Evolutionary conservation across 1,139 yeast species (phyloP), one percentile per base, ranked within the genome.

Genomic region (Geotrichum klebahnii): DNA sequence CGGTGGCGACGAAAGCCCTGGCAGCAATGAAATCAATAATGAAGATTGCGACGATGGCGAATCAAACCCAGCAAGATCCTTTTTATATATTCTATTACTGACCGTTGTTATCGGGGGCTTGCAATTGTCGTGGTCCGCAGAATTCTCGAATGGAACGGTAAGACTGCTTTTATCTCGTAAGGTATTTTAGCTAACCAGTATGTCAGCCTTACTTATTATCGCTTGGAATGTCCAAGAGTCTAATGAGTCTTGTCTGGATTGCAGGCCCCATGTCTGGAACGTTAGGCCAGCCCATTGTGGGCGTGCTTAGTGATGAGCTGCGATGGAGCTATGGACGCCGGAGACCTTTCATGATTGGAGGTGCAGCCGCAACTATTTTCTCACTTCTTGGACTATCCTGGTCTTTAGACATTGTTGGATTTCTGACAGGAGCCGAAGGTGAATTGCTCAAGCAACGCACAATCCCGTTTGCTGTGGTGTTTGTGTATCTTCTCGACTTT

Each of bases 191-290:
- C 40, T 36, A 36, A 36, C 24, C 14, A 36, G 10, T 19, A 17
- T 8, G 3, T 35, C 22, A 36, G 14, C 52, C 52, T 9, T 68
- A 64, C 51, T 59, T 71, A 35, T 64, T 79, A 9, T 76, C 81
- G 0, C 64, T 80, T 17, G 84, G 84, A 2, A 67, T 80, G 53
- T 70, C 81, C 2, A 79, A 78, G 56, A 71, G 76, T 16, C 58
- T 71, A 4, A 64, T 79, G 51, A 79, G 82, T 1, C 64, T 80
- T 35, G 75, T 80, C 2, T 80, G 84, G 84, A 71, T 78, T 8
- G 82, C 82, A 0, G 84, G 84, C 0, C 84, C 84, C 0, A 57
- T 79, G 8, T 76, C 81, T 9, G 84, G 84, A 1, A 70, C 80
- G 1, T 55, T 80, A 10, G 81, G 81, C 14, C 84, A 79, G 62